Percentiles rank a stretch among this genome's conserved stretches.
Evolutionary conservation across 768 basidiomycete species (phyloP).

Genomic region (Tulasnella calospora): DNA sequence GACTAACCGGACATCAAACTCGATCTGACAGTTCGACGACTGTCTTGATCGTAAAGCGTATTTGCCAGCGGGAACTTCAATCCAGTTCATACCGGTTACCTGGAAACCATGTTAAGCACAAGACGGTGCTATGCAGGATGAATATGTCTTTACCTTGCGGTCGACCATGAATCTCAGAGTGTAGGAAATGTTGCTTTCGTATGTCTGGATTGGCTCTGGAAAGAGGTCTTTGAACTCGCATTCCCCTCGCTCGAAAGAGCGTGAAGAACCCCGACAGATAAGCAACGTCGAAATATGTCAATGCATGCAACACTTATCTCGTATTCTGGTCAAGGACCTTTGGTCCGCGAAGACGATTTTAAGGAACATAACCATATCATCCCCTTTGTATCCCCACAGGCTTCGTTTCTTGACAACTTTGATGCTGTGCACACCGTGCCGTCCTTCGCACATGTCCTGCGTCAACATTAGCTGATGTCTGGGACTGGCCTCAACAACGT

Average conservation of each 20-base stretch:
- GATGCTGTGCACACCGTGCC: constrained; percentile 46
- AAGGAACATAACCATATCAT: constrained; percentile 73
- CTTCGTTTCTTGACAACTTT: constrained; percentile 63
- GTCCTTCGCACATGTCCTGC: constrained; percentile 28
- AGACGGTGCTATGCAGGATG: neutral
- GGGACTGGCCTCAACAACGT: neutral
- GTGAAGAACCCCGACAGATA: constrained; percentile 32
- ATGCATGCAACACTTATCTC: constrained; percentile 64
- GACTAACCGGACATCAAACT: constrained; percentile 67
- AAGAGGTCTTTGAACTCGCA: constrained; percentile 61
- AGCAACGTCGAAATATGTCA: constrained; percentile 43
- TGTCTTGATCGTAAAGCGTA: constrained; percentile 59
- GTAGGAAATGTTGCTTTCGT: constrained; percentile 91
- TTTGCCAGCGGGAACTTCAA: constrained; percentile 80
- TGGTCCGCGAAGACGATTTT: constrained; percentile 74
- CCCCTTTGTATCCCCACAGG: constrained; percentile 86
- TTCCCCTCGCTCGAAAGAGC: constrained; percentile 67
- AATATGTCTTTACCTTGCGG: constrained; percentile 58
- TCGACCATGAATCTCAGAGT: constrained; percentile 97
- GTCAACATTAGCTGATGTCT: neutral
- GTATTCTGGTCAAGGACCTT: constrained; percentile 73
- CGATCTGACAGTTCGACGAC: constrained; percentile 82
- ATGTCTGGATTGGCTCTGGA: constrained; percentile 56
- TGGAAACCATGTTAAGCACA: constrained; percentile 34
- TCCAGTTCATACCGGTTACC: constrained; percentile 99